Base-by-base conservation (phyloP, 176 grass and related monocot species). In the Oryza brachyantha region DNA sequence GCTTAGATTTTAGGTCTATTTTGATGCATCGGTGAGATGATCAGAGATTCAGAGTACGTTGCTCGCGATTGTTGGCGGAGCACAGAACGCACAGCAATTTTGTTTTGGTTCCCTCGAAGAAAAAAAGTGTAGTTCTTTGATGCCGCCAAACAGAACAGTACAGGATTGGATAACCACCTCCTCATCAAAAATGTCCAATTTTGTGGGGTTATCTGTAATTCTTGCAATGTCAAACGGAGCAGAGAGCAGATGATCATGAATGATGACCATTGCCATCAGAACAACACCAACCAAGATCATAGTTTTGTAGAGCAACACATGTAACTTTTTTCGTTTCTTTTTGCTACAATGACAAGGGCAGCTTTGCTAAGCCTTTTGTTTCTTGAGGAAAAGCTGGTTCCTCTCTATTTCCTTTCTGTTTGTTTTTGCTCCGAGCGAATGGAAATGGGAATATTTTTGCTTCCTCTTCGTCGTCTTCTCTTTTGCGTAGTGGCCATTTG, bases 371-470 rank as follows among this genome's bases (percentile, higher is more conserved):
- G 35, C 38, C 36, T 84, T 81, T 93, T 82, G 48, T 64, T 73
- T 59, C 71, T 70, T 42, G 66, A 57, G 55, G 55, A 88, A 85
- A 82, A 82, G 80, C 27, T 90, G 59, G 66, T 83, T 77, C 54
- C 26, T 45, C 26, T 45, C 54, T 25, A 25, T 29, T 71, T 72
- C 54, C 25, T 84, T 59, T 26, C 22, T 16, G 64, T 75, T 76
- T 46, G 26, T 57, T 81, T 83, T 37, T 35, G 61, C 45, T 75
- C 71, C 10, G n/a, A 48, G 43, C n/a, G 41, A 85, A 82, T 88
- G 81, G 81, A 90, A 88, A 83, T 82, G 65, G 61, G 91, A 82
- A 93, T 83, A 90, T 82, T 50, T 50, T 22, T 57, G 13, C 52
- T n/a, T 24, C 21, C 3, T 57, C 52, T 60, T 74, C 63, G 76